Conservation (phyloP, 352 stramenopile genomes). For the Phytophthora pluvialis region DNA sequence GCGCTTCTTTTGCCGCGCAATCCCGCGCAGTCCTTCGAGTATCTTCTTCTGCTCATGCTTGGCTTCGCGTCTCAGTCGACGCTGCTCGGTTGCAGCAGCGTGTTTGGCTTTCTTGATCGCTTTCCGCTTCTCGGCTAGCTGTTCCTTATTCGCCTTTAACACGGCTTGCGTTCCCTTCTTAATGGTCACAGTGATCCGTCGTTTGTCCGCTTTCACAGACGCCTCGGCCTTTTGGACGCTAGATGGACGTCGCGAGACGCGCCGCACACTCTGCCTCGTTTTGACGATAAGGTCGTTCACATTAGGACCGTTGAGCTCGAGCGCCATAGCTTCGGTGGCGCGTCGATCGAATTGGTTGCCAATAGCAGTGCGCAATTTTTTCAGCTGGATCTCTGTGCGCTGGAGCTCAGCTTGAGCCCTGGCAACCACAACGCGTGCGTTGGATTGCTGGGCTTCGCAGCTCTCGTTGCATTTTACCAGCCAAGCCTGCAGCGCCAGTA, state of each 20-base stretch:
- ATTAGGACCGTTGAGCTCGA: conserved; percentile 33
- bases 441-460: conserved; percentile 47
- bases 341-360: conserved; percentile 62
- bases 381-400: conserved; percentile 62
- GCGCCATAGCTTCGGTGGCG: conserved; percentile 49
- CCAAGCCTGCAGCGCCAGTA: conserved; percentile 70
- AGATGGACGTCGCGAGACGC: conserved; percentile 24
- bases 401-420: conserved; percentile 55
- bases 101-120: conserved; percentile 51
- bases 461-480: conserved; percentile 63
- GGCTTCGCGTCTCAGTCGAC: conserved; percentile 43
- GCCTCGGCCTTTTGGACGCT: conserved; percentile 13
- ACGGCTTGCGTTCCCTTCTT: conserved; percentile 62
- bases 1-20: conserved; percentile 70
- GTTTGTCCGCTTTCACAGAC: conserved; percentile 17
- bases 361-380: conserved; percentile 64
- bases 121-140: conserved; percentile 48
- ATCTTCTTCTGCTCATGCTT: conserved; percentile 53
- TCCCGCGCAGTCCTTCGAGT: conserved; percentile 45
- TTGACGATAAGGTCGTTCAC: conserved; percentile 31
- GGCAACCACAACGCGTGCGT: conserved; percentile 42
- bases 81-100: conserved; percentile 37
- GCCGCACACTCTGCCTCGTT: conserved; percentile 27
- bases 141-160: conserved; percentile 49
- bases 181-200: conserved; percentile 53